Percentiles rank a stretch among this genome's conserved stretches.
These are phyloP conservation scores for Cladosporium sp. DNA, from an alignment of 2,329 filamentous ascomycete species.

Conservation along the genomic window DNA sequence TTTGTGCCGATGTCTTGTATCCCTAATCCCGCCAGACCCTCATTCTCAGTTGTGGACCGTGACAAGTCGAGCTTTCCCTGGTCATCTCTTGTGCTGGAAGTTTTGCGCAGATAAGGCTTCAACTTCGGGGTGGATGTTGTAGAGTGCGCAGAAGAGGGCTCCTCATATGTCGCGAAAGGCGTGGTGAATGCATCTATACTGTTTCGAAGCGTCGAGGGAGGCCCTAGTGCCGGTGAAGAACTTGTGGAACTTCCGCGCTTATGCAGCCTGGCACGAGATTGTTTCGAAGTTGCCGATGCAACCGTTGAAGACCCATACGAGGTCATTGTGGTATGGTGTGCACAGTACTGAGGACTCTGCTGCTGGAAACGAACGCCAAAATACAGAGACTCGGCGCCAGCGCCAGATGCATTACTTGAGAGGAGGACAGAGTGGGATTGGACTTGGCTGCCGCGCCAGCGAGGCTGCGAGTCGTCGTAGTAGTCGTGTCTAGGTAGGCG, in stretches of 20 bases:
- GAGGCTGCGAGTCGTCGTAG: not conserved
- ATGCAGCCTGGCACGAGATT: conserved; percentile 30
- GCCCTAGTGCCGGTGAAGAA: conserved; percentile 24
- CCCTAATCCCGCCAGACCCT: conserved; percentile 52
- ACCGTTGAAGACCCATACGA: conserved; percentile 12
- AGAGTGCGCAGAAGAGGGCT: conserved; percentile 24
- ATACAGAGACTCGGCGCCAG: conserved; percentile 11
- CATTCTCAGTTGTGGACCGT: conserved; percentile 56
- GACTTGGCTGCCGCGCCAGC: conserved; percentile 14
- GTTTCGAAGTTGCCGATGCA: conserved; percentile 3
- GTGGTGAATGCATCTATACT: conserved; percentile 30
- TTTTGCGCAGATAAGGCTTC: conserved; percentile 58
- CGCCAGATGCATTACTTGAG: conserved; percentile 14
- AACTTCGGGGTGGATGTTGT: conserved; percentile 43
- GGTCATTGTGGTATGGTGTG: conserved; percentile 6
- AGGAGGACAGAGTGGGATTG: not conserved
- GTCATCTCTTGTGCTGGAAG: conserved; percentile 51
- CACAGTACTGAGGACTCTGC: not conserved
- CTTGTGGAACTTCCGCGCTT: conserved; percentile 34
- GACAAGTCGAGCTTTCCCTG: conserved; percentile 53
- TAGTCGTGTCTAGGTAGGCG: not conserved
- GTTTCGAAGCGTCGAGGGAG: conserved; percentile 28
- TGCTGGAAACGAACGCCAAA: not conserved
- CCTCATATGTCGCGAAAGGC: conserved; percentile 35
- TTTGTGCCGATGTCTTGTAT: conserved; percentile 50